Conservation (phyloP, 1,139 yeast species). For the Blastobotrys persicus region DNA sequence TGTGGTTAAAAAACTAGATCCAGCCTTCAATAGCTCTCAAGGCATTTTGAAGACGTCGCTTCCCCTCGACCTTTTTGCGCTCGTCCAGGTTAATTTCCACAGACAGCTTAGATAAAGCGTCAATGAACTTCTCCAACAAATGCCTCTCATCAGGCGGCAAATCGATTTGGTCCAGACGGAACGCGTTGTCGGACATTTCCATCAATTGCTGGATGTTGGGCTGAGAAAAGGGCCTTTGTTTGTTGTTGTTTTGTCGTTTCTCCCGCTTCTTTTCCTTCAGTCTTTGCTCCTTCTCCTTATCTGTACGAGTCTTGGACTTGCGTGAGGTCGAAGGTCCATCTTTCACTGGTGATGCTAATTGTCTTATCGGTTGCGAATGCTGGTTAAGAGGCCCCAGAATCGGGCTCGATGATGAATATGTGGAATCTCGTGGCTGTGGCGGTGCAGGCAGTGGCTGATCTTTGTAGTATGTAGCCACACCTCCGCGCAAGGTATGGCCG, state of each 20-base stretch:
- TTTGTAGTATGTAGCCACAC: neutral
- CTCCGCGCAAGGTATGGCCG: constrained; percentile 2
- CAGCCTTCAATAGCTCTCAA: constrained; percentile 83
- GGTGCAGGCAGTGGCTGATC: constrained; percentile 1
- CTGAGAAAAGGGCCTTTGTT: constrained; percentile 27
- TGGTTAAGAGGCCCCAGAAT: neutral
- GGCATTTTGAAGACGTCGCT: constrained; percentile 73
- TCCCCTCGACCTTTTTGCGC: constrained; percentile 75
- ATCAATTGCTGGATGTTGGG: constrained; percentile 31
- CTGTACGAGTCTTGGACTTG: neutral
- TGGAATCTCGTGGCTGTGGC: neutral
- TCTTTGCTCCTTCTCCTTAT: neutral
- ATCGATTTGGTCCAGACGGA: constrained; percentile 68
- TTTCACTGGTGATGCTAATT: constrained; percentile 3
- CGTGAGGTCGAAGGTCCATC: neutral
- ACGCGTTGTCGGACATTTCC: constrained; percentile 26
- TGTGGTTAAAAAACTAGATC: constrained; percentile 34
- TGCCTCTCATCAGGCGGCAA: constrained; percentile 76
- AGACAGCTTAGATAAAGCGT: constrained; percentile 76
- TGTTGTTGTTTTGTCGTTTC: neutral
- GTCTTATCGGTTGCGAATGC: neutral
- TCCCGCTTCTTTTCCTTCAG: neutral
- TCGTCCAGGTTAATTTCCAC: constrained; percentile 88
- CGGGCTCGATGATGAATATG: neutral
- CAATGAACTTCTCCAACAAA: constrained; percentile 78